phyloP scores from a whole-genome alignment of 2,329 filamentous ascomycete genomes.

The Diaporthe citrichinensis region DNA sequence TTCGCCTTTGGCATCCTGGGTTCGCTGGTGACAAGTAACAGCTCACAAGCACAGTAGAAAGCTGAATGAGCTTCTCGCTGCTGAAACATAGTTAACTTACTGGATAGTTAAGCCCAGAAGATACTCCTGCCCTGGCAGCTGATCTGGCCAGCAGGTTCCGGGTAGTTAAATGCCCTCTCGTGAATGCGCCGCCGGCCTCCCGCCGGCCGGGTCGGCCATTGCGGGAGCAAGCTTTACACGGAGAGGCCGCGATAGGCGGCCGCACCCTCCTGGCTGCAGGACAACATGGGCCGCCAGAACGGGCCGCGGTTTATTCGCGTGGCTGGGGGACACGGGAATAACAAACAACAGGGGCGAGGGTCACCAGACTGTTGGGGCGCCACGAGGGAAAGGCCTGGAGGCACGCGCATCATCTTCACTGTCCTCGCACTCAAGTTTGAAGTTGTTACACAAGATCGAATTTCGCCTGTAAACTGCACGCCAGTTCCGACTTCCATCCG shows the following conservation, averaged over 20 bases:
- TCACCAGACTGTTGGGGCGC: not conserved
- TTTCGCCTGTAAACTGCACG: conserved; percentile 15
- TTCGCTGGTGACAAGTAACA: not conserved
- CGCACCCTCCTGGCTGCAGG: not conserved
- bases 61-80: not conserved
- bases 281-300: conserved; percentile 23
- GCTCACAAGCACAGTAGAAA: not conserved
- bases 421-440: not conserved
- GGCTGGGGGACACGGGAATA: conserved; percentile 23
- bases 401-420: not conserved
- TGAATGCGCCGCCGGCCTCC: not conserved
- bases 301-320: conserved; percentile 16
- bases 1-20: not conserved
- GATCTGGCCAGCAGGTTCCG: not conserved
- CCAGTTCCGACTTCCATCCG: not conserved
- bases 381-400: not conserved
- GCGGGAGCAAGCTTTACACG: conserved; percentile 2
- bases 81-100: not conserved
- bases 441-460: conserved; percentile 14
- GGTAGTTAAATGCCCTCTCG: too few species aligned
- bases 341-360: conserved; percentile 12
- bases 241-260: conserved; percentile 5
- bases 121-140: not conserved
- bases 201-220: not conserved
- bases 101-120: not conserved